phyloP scores from a whole-genome alignment of 192 early-diverging fungal species.

The Irineochytrium annulatum region DNA sequence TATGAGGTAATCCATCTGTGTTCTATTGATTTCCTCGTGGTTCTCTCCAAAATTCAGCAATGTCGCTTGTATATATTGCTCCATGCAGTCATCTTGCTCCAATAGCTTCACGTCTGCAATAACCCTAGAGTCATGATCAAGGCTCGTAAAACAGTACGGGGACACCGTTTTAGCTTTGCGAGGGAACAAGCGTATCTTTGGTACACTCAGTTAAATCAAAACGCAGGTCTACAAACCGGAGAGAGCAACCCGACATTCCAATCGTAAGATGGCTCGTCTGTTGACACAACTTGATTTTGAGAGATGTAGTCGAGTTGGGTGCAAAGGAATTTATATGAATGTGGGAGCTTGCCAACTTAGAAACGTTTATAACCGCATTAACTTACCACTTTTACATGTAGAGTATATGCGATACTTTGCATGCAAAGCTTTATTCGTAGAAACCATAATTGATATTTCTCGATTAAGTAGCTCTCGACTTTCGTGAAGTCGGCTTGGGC shows the following conservation, averaged over 20 bases:
- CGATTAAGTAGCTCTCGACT: conserved; percentile 30
- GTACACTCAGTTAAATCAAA: no score
- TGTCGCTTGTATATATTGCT: conserved; percentile 38
- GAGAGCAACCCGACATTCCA: no score
- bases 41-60: conserved; percentile 46
- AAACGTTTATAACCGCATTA: not conserved
- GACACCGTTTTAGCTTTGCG: not conserved
- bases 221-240: no score
- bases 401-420: conserved; percentile 25
- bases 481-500: conserved; percentile 33
- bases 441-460: conserved; percentile 50
- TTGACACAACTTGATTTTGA: no score
- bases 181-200: not conserved
- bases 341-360: not conserved
- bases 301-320: conserved; percentile 9
- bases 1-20: conserved; percentile 40
- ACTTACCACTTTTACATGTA: conserved; percentile 31
- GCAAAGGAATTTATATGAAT: not conserved
- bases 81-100: conserved; percentile 49
- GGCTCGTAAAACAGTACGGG: conserved; percentile 25
- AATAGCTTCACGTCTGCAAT: conserved; percentile 38
- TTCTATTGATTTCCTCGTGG: conserved; percentile 42
- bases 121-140: conserved; percentile 35
- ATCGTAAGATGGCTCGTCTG: no score
- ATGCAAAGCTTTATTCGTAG: conserved; percentile 40